Conservation (phyloP, 164 flowering plant species). For the Annona cherimola region DNA sequence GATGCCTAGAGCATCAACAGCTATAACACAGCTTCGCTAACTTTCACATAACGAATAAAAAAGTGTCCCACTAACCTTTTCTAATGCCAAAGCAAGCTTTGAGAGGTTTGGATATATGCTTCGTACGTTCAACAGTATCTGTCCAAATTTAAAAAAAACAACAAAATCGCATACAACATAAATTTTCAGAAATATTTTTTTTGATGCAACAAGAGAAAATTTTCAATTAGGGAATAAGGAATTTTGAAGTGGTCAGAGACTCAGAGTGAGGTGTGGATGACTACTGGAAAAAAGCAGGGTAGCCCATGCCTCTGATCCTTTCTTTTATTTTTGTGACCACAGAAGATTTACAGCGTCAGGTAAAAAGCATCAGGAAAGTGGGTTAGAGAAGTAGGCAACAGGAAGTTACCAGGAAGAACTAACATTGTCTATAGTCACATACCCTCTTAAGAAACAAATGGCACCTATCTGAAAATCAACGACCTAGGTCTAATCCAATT, state of each 20-base stretch:
- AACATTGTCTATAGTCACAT: too few species aligned
- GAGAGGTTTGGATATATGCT: constrained; percentile 72
- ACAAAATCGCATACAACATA: not conserved
- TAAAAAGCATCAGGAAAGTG: not conserved
- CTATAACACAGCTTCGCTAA: not conserved
- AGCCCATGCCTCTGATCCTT: too few species aligned
- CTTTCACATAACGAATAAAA: not conserved
- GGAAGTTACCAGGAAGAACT: too few species aligned
- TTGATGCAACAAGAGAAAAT: too few species aligned
- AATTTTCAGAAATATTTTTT: too few species aligned
- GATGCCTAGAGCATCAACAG: too few species aligned
- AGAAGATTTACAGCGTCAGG: too few species aligned
- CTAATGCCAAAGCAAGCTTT: constrained; percentile 86
- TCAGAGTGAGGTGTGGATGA: too few species aligned
- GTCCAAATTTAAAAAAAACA: constrained; percentile 17
- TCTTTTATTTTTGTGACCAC: too few species aligned
- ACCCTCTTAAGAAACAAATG: not conserved
- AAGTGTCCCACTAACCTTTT: constrained; percentile 54
- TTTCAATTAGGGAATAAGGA: too few species aligned
- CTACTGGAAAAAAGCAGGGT: too few species aligned
- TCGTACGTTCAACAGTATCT: constrained; percentile 64
- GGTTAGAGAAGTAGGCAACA: not conserved
- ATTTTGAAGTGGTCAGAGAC: too few species aligned
- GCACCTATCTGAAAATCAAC: not conserved
- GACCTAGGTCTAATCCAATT: not conserved